phyloP scores from a whole-genome alignment of 2,329 filamentous ascomycete genomes.

The Alternaria sp. region DNA sequence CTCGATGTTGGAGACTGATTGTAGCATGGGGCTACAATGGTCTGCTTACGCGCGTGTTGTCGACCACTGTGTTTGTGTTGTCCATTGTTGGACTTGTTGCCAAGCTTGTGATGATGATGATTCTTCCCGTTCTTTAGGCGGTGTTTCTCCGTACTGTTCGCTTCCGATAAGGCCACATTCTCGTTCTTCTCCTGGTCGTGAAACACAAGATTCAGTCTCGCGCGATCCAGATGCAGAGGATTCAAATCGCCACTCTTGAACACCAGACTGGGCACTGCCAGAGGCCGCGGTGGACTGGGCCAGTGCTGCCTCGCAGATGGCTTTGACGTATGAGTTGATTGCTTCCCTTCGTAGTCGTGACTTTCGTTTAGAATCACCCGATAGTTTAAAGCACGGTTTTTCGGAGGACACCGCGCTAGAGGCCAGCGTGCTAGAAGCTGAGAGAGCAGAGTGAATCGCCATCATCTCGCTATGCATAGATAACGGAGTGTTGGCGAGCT shows the following conservation, averaged over 20 bases:
- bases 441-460: slow-evolving; percentile 60
- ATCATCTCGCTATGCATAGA: slow-evolving; percentile 65
- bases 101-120: slow-evolving; percentile 29
- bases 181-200: slow-evolving; percentile 31
- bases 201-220: slow-evolving; percentile 22
- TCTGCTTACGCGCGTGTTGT: slow-evolving; percentile 23
- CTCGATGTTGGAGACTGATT: not conserved
- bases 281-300: slow-evolving; percentile 36
- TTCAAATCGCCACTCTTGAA: slow-evolving; percentile 60
- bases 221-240: slow-evolving; percentile 51
- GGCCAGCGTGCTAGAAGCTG: slow-evolving; percentile 53
- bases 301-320: slow-evolving; percentile 48
- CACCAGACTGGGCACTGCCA: slow-evolving; percentile 44
- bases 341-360: slow-evolving; percentile 51
- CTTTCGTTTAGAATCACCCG: slow-evolving; percentile 57
- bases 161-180: not conserved
- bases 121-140: not conserved
- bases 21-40: slow-evolving; percentile 5
- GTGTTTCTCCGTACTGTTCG: not conserved
- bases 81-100: slow-evolving; percentile 34
- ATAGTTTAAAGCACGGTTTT: slow-evolving; percentile 60
- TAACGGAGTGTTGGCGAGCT: slow-evolving; percentile 51
- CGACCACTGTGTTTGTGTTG: slow-evolving; percentile 29
- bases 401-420: slow-evolving; percentile 52
- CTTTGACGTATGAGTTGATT: slow-evolving; percentile 55